These are phyloP conservation scores for Phycomyces blakesleeanus DNA, from an alignment of 192 early-diverging fungal genomes.

Conservation along the genomic window DNA sequence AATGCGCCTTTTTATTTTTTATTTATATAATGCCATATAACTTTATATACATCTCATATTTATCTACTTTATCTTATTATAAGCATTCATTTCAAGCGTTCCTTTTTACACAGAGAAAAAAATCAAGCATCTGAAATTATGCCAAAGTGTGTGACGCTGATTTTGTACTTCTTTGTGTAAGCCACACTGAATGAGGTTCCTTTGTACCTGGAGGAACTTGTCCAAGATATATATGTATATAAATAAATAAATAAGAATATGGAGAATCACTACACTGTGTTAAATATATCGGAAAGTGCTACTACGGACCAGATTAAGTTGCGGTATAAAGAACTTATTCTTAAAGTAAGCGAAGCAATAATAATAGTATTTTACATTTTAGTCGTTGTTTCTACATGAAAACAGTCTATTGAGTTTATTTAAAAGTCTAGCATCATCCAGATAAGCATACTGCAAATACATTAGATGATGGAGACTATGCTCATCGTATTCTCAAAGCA, in stretches of 20 bases:
- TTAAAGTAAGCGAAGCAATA: slow-evolving; percentile 1
- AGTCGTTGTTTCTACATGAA: too few relatives aligned
- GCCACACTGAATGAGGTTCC: too few relatives aligned
- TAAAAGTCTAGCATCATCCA: slow-evolving; percentile 45
- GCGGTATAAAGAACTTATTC: neutral
- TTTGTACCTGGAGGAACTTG: too few relatives aligned
- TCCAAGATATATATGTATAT: too few relatives aligned
- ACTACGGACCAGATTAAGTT: neutral
- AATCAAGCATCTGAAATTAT: too few relatives aligned
- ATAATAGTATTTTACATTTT: neutral
- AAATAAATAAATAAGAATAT: neutral
- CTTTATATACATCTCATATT: neutral
- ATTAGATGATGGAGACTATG: slow-evolving; percentile 11
- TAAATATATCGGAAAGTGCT: neutral
- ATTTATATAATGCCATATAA: neutral
- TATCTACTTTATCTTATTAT: neutral
- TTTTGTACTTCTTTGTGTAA: too few relatives aligned
- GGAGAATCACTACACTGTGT: neutral
- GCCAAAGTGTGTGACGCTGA: too few relatives aligned
- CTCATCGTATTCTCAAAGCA: slow-evolving; percentile 46
- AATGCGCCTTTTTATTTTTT: neutral
- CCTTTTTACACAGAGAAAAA: too few relatives aligned
- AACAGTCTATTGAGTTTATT: neutral
- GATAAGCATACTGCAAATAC: slow-evolving; percentile 42
- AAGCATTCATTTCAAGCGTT: too few relatives aligned